phyloP scores from a whole-genome alignment of 108 stramenopile genomes.

The Cyclotella distinguenda region DNA sequence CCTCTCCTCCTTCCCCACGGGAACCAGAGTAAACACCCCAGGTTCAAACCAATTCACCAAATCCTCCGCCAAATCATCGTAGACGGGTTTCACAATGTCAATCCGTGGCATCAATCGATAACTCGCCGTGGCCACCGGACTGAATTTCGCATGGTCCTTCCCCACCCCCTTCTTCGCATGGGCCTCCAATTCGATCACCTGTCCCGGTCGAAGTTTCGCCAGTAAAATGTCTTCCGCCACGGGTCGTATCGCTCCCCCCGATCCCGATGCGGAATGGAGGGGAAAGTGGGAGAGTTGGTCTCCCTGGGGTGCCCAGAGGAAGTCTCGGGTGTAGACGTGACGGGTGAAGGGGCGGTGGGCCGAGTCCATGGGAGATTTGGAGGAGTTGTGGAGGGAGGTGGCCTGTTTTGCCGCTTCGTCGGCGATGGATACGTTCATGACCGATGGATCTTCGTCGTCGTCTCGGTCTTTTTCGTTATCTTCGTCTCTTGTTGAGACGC shows the following conservation, averaged over 20 bases:
- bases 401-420: slow-evolving; percentile 46
- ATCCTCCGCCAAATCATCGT: slow-evolving; percentile 84
- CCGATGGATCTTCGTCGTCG: slow-evolving; percentile 48
- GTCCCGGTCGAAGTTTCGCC: slow-evolving; percentile 94
- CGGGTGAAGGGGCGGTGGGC: slow-evolving; percentile 81
- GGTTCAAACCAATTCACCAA: slow-evolving; percentile 88
- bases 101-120: slow-evolving; percentile 89
- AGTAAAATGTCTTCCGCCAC: slow-evolving; percentile 93
- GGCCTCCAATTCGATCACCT: slow-evolving; percentile 89
- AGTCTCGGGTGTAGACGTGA: slow-evolving; percentile 77
- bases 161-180: slow-evolving; percentile 90
- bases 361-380: slow-evolving; percentile 58
- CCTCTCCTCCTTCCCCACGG: slow-evolving; percentile 39
- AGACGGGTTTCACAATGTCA: slow-evolving; percentile 61
- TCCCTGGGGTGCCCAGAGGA: slow-evolving; percentile 93
- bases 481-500: not conserved
- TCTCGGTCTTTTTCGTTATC: slow-evolving; percentile 18
- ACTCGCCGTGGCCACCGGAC: slow-evolving; percentile 95
- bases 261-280: slow-evolving; percentile 12
- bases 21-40: slow-evolving; percentile 77
- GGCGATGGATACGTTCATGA: slow-evolving; percentile 45
- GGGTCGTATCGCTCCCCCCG: slow-evolving; percentile 55
- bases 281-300: slow-evolving; percentile 78
- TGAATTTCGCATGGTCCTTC: slow-evolving; percentile 97
- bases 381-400: slow-evolving; percentile 12